phyloP scores from a whole-genome alignment of 331 rosid genomes.

The Dryas integrifolia region DNA sequence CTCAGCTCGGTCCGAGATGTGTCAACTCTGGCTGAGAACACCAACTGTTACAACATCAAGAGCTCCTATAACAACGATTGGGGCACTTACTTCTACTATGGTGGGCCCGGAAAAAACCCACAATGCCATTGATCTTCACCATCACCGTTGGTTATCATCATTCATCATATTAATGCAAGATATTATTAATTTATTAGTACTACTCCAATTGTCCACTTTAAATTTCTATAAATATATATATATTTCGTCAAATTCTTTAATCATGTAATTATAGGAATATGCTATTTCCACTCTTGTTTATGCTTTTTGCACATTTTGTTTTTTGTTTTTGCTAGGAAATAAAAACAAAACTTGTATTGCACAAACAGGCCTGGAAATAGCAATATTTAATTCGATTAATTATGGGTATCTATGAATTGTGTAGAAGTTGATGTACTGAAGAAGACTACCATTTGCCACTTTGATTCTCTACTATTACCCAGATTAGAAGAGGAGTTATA shows the following conservation, averaged over 20 bases:
- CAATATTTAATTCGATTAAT: background rate
- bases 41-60: constrained; percentile 66
- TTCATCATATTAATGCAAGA: background rate
- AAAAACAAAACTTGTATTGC: constrained; percentile 13
- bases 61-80: constrained; percentile 63
- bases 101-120: constrained; percentile 79
- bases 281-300: constrained; percentile 34
- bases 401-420: no score
- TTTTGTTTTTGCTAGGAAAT: background rate
- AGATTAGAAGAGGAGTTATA: no score
- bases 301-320: constrained; percentile 26
- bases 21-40: constrained; percentile 73
- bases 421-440: no score
- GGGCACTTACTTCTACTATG: constrained; percentile 91
- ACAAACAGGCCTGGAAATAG: constrained; percentile 43
- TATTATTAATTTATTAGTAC: no score
- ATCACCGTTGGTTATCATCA: background rate
- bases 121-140: constrained; percentile 40
- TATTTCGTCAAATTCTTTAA: constrained; percentile 9
- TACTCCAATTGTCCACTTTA: background rate
- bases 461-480: no score
- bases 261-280: constrained; percentile 4
- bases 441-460: no score
- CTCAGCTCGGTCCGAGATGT: constrained; percentile 54
- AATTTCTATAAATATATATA: background rate